Conservation (phyloP, 805 yeast species). For the Starmera amethionina region DNA sequence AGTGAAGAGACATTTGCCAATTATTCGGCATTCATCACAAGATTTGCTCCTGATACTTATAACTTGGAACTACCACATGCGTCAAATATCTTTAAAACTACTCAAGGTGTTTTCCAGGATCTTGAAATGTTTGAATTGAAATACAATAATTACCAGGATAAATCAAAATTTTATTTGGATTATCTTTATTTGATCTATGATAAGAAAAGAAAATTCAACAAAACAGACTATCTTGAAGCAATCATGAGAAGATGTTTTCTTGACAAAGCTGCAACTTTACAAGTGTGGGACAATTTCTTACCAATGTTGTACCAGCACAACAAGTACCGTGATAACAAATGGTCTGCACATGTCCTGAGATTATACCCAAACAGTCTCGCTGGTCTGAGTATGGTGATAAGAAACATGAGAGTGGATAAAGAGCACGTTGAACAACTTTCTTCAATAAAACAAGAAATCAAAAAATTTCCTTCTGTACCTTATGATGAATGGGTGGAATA, state of each 20-base stretch:
- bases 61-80: constrained; percentile 19
- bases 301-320: no score
- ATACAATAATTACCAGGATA: neutral
- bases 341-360: no score
- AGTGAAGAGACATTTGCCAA: constrained; percentile 30
- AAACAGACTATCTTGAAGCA: no score
- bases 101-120: constrained; percentile 20
- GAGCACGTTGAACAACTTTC: neutral
- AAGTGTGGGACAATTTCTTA: no score
- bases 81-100: constrained; percentile 20
- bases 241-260: no score
- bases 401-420: neutral
- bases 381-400: no score
- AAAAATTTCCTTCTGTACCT: neutral
- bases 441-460: no score
- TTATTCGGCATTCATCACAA: constrained; percentile 31
- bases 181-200: constrained; percentile 11
- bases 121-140: constrained; percentile 28
- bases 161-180: constrained; percentile 19
- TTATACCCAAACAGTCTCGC: no score
- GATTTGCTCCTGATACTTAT: constrained; percentile 20
- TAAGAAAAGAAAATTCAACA: no score
- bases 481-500: constrained; percentile 27
- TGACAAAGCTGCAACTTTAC: no score
- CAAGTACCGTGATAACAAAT: no score